Conservation (phyloP, 306 rosid species). For the Alnus glutinosa region DNA sequence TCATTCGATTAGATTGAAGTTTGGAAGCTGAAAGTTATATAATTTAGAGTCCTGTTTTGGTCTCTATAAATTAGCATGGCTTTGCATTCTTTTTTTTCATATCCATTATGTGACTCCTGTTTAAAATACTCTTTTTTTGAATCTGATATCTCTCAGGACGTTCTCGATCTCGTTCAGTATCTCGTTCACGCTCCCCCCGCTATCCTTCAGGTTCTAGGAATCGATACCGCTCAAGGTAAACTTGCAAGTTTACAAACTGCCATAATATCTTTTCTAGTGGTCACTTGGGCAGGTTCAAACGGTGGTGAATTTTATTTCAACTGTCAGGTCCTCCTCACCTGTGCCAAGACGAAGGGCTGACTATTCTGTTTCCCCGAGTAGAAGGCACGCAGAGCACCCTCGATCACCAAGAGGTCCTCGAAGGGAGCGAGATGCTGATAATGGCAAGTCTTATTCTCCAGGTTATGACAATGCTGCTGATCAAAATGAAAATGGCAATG, state of each 20-base stretch:
- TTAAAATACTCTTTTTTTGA: conserved; percentile 8
- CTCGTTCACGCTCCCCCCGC: conserved; percentile 78
- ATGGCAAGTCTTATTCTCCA: conserved; percentile 77
- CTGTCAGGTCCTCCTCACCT: conserved; percentile 86
- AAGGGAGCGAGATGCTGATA: conserved; percentile 61
- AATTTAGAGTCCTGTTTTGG: not conserved
- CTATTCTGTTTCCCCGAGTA: conserved; percentile 75
- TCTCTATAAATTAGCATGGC: not conserved
- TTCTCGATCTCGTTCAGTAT: conserved; percentile 83
- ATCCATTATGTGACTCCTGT: conserved; percentile 8
- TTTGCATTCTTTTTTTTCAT: not conserved
- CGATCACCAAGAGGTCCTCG: conserved; percentile 80
- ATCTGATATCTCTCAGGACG: conserved; percentile 50
- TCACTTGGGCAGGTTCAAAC: conserved; percentile 16
- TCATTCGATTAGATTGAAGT: not conserved
- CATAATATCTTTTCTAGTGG: not conserved
- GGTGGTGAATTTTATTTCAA: conserved; percentile 14
- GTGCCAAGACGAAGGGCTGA: conserved; percentile 74
- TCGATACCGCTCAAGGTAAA: conserved; percentile 86
- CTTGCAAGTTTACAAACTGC: conserved; percentile 3
- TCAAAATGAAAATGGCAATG: conserved; percentile 49
- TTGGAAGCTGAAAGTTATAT: not conserved
- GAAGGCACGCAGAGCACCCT: conserved; percentile 65
- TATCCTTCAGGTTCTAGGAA: conserved; percentile 75
- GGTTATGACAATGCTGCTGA: conserved; percentile 61